phyloP scores from a whole-genome alignment of 495 filamentous ascomycete genomes.

The Lasiosphaeriaceae sp. region DNA sequence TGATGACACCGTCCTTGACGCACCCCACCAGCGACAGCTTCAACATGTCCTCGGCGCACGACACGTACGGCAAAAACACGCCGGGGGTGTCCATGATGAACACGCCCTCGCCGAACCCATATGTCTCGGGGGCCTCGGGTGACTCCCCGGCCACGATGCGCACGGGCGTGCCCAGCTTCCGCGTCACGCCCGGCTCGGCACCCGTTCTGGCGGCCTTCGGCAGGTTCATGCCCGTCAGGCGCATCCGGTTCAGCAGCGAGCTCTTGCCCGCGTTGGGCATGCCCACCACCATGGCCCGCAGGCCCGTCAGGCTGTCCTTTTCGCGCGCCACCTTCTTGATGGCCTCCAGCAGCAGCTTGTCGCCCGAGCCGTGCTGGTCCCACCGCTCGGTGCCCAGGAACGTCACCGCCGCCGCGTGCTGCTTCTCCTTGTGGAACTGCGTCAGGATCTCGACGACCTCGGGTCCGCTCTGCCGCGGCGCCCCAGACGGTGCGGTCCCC shows the following conservation, averaged over 20 bases:
- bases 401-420: conserved; percentile 44
- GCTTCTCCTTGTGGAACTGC: conserved; percentile 21
- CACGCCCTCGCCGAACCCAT: conserved; percentile 41
- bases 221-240: conserved; percentile 60
- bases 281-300: conserved; percentile 81
- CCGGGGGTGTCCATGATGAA: conserved; percentile 60
- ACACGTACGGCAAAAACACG: conserved; percentile 90
- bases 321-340: conserved; percentile 31
- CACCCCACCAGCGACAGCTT: conserved; percentile 86
- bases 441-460: conserved; percentile 15
- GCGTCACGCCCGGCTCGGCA: conserved; percentile 81
- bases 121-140: conserved; percentile 1
- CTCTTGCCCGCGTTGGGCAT: conserved; percentile 98
- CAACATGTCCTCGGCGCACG: conserved; percentile 80
- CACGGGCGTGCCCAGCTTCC: conserved; percentile 77
- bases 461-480: conserved; percentile 1
- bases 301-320: conserved; percentile 46
- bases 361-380: neutral
- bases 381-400: conserved; percentile 52
- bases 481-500: neutral
- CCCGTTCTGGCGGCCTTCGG: conserved; percentile 77
- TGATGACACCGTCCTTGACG: conserved; percentile 83
- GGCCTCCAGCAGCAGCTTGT: conserved; percentile 25
- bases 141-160: conserved; percentile 55
- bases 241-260: conserved; percentile 82